Percentiles rank a stretch among this genome's conserved stretches.
Conservation (phyloP, 2,329 filamentous ascomycete species). For the Aspergillus awamori region DNA sequence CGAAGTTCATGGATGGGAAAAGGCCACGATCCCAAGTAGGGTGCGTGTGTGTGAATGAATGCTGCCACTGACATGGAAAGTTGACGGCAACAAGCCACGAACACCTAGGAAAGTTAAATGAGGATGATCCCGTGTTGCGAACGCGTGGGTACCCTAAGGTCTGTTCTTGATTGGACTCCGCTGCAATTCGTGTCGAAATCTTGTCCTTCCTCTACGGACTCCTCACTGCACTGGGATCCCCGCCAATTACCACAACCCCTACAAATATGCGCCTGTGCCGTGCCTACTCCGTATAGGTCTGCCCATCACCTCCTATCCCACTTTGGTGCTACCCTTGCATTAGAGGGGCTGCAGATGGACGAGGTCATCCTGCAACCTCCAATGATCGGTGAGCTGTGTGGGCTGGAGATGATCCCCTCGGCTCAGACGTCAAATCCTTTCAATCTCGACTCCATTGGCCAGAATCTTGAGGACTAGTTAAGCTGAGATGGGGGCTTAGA, state of each 20-base stretch:
- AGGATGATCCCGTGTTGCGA: slow-evolving; percentile 20
- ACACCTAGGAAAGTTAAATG: slow-evolving; percentile 18
- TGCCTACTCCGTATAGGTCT: neutral
- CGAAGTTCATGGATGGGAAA: neutral
- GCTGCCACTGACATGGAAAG: neutral
- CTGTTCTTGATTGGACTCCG: slow-evolving; percentile 18
- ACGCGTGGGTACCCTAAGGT: slow-evolving; percentile 21
- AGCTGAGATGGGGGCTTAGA: neutral
- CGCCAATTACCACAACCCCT: neutral
- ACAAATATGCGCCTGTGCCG: neutral
- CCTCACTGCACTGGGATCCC: neutral
- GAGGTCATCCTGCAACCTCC: neutral
- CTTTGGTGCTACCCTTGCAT: neutral
- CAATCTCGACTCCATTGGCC: neutral
- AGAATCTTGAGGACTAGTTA: neutral
- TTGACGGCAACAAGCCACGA: neutral
- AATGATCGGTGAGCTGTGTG: neutral
- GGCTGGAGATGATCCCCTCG: neutral
- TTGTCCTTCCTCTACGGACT: neutral
- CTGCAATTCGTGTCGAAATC: slow-evolving; percentile 4
- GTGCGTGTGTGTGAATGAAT: neutral
- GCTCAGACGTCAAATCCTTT: neutral
- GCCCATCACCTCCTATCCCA: neutral
- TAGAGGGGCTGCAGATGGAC: neutral
- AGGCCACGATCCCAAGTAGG: neutral